phyloP scores from a whole-genome alignment of 169 alveolate species.

The Perkinsus marinus region DNA sequence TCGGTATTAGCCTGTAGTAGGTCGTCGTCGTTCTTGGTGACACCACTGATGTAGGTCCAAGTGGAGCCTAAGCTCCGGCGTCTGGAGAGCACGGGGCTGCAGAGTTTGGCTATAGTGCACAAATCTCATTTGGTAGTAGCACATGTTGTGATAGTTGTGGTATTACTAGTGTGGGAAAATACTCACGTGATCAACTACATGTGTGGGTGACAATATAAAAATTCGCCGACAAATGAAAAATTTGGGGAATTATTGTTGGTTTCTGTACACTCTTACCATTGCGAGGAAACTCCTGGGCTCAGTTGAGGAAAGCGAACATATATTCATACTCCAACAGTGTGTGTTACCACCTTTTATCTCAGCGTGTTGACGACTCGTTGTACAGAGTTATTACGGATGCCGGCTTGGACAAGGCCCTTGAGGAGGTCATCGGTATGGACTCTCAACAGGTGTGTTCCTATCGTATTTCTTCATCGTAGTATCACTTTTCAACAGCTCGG shows the following conservation, averaged over 20 bases:
- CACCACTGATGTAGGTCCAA: not conserved
- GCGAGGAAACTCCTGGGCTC: too few relatives aligned
- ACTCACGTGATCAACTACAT: too few relatives aligned
- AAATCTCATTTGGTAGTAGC: not conserved
- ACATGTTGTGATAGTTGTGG: not conserved
- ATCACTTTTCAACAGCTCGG: not conserved
- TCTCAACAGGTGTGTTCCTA: not conserved
- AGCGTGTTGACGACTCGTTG: not conserved
- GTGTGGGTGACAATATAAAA: too few relatives aligned
- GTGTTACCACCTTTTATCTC: too few relatives aligned
- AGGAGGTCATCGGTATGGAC: not conserved
- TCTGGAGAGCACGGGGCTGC: not conserved
- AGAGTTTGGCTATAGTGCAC: not conserved
- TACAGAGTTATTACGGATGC: not conserved
- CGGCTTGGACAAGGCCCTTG: not conserved
- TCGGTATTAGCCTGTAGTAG: too few relatives aligned
- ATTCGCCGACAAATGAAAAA: too few relatives aligned
- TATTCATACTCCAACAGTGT: too few relatives aligned
- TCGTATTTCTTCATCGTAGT: not conserved
- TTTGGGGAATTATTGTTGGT: too few relatives aligned
- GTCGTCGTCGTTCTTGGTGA: too few relatives aligned
- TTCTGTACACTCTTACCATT: not conserved
- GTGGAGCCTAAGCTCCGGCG: not conserved
- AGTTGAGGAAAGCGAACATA: too few relatives aligned
- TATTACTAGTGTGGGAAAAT: too few relatives aligned